Percentiles rank a stretch among this genome's conserved stretches.
Conservation (phyloP, 805 yeast species). For the Kodamaea nitidulidarum region DNA sequence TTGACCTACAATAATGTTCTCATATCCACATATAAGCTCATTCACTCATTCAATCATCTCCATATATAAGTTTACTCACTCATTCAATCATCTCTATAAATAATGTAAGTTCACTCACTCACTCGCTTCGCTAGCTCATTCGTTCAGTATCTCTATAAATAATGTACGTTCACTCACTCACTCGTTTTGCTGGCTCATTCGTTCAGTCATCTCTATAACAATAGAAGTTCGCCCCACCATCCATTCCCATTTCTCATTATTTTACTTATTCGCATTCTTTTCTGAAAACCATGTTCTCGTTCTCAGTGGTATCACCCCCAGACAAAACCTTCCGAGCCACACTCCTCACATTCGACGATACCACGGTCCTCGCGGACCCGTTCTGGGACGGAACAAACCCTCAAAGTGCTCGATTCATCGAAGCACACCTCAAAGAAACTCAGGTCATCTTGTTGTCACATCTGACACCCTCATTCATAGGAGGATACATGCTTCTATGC, state of each 20-base stretch:
- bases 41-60: too few relatives aligned
- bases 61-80: too few relatives aligned
- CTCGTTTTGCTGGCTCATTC: too few relatives aligned
- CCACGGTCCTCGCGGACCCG: conserved; percentile 65
- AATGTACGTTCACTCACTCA: too few relatives aligned
- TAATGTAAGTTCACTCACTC: too few relatives aligned
- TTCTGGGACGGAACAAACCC: conserved; percentile 60
- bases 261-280: not conserved
- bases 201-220: too few relatives aligned
- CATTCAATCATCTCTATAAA: too few relatives aligned
- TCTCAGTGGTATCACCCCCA: conserved; percentile 6
- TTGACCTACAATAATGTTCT: too few relatives aligned
- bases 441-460: conserved; percentile 82
- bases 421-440: conserved; percentile 37
- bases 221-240: too few relatives aligned
- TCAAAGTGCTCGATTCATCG: conserved; percentile 31
- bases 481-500: conserved; percentile 72
- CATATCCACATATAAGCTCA: too few relatives aligned
- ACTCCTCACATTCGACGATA: conserved; percentile 52
- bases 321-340: conserved; percentile 41
- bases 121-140: too few relatives aligned
- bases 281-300: conserved; percentile 7
- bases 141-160: too few relatives aligned
- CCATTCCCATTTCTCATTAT: not conserved
- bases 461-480: conserved; percentile 71